Evolutionary conservation across 306 rosid genomes (phyloP).

Genomic region (Cajanus cajan): DNA sequence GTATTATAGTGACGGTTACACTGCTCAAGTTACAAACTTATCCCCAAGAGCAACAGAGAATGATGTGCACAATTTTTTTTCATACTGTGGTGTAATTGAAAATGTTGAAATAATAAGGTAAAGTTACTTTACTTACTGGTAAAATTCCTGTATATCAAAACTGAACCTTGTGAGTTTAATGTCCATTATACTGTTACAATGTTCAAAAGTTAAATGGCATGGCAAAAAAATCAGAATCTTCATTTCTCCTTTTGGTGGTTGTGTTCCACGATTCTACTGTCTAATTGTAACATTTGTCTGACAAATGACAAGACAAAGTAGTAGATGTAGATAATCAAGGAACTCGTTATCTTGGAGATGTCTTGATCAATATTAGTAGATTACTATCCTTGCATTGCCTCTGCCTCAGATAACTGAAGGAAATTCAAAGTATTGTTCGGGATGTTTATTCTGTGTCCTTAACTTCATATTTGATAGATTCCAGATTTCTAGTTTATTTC

Average conservation of each 20-base stretch:
- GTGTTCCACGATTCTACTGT: neutral
- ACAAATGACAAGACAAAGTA: neutral
- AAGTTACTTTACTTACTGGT: constrained; percentile 26
- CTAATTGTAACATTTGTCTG: neutral
- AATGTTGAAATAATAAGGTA: constrained; percentile 80
- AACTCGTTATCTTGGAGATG: neutral
- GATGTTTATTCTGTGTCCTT: neutral
- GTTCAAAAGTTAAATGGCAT: too few species aligned
- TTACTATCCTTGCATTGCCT: neutral
- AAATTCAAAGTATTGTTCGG: neutral
- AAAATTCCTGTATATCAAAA: neutral
- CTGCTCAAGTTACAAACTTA: constrained; percentile 74
- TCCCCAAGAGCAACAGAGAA: constrained; percentile 74
- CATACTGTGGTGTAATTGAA: constrained; percentile 78
- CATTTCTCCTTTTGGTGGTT: neutral
- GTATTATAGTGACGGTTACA: constrained; percentile 67
- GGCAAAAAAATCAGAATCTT: neutral
- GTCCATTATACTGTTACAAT: too few species aligned
- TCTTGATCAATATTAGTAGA: constrained; percentile 6
- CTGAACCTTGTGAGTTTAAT: neutral
- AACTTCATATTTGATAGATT: constrained; percentile 1
- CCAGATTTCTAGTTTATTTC: neutral
- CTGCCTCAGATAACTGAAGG: neutral
- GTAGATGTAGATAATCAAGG: neutral
- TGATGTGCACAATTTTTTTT: constrained; percentile 68